Conservation (phyloP, 768 basidiomycete genomes). For the Collybia nuda region DNA sequence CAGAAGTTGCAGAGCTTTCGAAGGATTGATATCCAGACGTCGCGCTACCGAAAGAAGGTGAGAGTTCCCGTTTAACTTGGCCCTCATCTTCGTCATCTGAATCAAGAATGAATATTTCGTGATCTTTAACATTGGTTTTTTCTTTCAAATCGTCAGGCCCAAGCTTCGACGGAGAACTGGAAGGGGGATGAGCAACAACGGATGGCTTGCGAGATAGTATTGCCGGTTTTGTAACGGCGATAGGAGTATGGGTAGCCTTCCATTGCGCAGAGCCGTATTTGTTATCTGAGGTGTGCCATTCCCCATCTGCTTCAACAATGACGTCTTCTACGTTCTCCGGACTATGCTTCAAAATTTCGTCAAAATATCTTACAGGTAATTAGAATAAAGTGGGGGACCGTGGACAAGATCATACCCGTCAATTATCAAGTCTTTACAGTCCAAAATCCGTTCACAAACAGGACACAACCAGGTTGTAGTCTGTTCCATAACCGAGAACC, state of each 20-base stretch:
- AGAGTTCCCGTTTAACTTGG: slow-evolving; percentile 73
- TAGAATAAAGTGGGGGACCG: not conserved
- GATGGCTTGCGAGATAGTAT: slow-evolving; percentile 30
- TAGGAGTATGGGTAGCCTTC: slow-evolving; percentile 52
- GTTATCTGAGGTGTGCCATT: slow-evolving; percentile 93
- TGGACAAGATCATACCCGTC: slow-evolving; percentile 69
- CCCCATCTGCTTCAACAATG: slow-evolving; percentile 89
- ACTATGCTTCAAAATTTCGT: slow-evolving; percentile 76
- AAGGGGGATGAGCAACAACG: slow-evolving; percentile 21
- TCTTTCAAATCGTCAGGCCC: slow-evolving; percentile 33
- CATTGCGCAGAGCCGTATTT: slow-evolving; percentile 77
- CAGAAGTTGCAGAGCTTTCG: slow-evolving; percentile 28
- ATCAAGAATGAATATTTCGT: slow-evolving; percentile 66
- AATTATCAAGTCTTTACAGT: slow-evolving; percentile 80
- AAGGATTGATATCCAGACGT: slow-evolving; percentile 17
- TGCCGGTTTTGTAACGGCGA: slow-evolving; percentile 16
- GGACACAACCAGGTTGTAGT: slow-evolving; percentile 97
- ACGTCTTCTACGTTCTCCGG: slow-evolving; percentile 88
- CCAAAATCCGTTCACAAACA: slow-evolving; percentile 80
- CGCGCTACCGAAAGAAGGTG: slow-evolving; percentile 57
- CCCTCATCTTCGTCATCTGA: slow-evolving; percentile 81
- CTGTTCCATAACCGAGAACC: slow-evolving; percentile 94
- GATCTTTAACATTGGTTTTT: slow-evolving; percentile 44
- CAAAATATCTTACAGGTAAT: slow-evolving; percentile 68
- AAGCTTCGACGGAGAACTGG: slow-evolving; percentile 17